Base-by-base conservation (phyloP, 2,329 filamentous ascomycete genomes). In the Knufia petricola region DNA sequence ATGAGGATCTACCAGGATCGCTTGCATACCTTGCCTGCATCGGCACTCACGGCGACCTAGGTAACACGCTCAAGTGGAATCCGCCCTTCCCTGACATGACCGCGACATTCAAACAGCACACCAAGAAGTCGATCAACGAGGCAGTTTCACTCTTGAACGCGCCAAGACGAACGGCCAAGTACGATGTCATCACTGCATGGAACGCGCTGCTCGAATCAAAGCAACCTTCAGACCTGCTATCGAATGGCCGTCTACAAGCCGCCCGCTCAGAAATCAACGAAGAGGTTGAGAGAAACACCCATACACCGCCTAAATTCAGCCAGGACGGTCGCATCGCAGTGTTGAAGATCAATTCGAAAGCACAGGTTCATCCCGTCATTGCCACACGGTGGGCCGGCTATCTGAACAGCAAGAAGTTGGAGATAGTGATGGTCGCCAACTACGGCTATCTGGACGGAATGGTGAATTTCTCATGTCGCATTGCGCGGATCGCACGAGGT, bases 391-490 rank as follows among this genome's bases (percentile, higher is more conserved):
- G 81, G 81, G 75, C 80, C 1, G 76, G 77, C 0, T 71, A 77
- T 53, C 65, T 85, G 2, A 72, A 72, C 40, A 79, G 76, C 1
- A 68, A 73, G 41, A 74, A 73, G 47, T 67, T 84, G 1, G 75
- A 84, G 57, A 76, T 84, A 1, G 69, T 85, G 6, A 69, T 84
- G 55, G 79, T 80, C 3, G 82, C 81, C 0, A 85, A 85, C 49
- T 75, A 79, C 49, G 80, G 80, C 0, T 85, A 84, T 54, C 59
- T 81, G 0, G 72, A 75, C 0, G 78, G 69, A 1, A 73, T 76
- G 61, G 79, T 85, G 20, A 81, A 83, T 57, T 85, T 85, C 63
- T 81, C 77, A 1, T 84, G 81, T 53, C 73, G 81, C 1, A 65
- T 84, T 4, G 72, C 81, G 0, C 68, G 73, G 40, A 75, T 72